phyloP scores from a whole-genome alignment of 176 grass and related monocot genomes.

The Puya raimondii region DNA sequence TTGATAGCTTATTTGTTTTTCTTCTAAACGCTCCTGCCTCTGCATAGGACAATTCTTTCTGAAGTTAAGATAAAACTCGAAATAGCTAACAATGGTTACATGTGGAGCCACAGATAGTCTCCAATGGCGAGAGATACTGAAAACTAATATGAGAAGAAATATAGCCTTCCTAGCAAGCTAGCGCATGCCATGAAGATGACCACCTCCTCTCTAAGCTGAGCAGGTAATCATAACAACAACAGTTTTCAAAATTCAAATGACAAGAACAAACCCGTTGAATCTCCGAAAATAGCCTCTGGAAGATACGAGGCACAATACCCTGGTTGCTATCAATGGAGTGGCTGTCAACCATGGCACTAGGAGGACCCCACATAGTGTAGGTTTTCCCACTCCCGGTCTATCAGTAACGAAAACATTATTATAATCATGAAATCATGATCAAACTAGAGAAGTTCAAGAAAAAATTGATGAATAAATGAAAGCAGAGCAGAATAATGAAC shows the following conservation, averaged over 20 bases:
- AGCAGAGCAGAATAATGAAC: neutral
- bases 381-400: conserved; percentile 93
- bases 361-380: conserved; percentile 88
- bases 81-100: conserved; percentile 1
- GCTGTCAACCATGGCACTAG: conserved; percentile 62
- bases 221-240: neutral
- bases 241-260: conserved; percentile 1
- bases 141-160: too few species aligned
- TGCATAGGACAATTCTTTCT: conserved; percentile 22
- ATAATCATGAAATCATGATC: conserved; percentile 7
- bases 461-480: neutral
- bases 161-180: too few species aligned
- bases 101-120: neutral
- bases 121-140: neutral
- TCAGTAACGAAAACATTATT: conserved; percentile 7
- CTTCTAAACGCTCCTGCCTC: conserved; percentile 43
- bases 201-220: too few species aligned
- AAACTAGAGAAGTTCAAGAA: neutral
- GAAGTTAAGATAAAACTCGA: neutral
- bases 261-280: conserved; percentile 46
- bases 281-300: conserved; percentile 61
- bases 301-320: conserved; percentile 79
- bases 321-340: conserved; percentile 27
- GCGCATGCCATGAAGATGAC: too few species aligned
- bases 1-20: conserved; percentile 73